Evolutionary conservation across 768 basidiomycete species (phyloP).

Genomic region (Dioszegia hungarica): DNA sequence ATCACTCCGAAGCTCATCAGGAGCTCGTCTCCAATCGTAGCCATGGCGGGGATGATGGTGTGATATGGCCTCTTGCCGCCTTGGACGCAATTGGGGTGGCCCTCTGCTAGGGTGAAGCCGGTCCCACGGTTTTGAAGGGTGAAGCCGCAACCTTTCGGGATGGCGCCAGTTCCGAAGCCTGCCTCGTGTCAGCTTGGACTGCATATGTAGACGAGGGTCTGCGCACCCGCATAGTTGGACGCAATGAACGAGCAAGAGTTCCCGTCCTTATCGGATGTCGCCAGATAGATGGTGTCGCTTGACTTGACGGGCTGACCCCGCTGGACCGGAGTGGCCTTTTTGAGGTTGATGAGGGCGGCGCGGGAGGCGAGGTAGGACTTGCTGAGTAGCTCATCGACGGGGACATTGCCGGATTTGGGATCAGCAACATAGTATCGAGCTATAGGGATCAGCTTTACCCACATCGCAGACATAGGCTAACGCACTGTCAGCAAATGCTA

Average conservation of each 20-base stretch:
- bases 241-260: constrained; percentile 51
- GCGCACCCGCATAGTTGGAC: constrained; percentile 44
- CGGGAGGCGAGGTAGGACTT: constrained; percentile 80
- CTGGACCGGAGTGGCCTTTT: constrained; percentile 62
- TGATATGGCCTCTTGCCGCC: constrained; percentile 86
- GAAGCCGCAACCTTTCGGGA: constrained; percentile 92
- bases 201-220: background rate
- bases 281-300: constrained; percentile 92
- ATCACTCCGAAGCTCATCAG: constrained; percentile 62
- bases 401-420: constrained; percentile 70
- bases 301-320: constrained; percentile 77
- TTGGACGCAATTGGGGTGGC: constrained; percentile 78
- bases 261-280: constrained; percentile 59
- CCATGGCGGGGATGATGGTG: constrained; percentile 62
- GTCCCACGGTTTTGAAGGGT: constrained; percentile 91
- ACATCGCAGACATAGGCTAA: background rate
- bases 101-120: constrained; percentile 71
- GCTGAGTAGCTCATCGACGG: constrained; percentile 76
- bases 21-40: constrained; percentile 28
- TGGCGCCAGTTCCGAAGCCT: constrained; percentile 84
- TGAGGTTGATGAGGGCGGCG: constrained; percentile 74
- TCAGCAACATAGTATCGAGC: constrained; percentile 85
- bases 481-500: constrained; percentile 66
- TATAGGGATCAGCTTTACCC: constrained; percentile 2
- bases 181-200: background rate